Conservation (phyloP, 441 rosid species). For the Pelargonium citronellum region DNA sequence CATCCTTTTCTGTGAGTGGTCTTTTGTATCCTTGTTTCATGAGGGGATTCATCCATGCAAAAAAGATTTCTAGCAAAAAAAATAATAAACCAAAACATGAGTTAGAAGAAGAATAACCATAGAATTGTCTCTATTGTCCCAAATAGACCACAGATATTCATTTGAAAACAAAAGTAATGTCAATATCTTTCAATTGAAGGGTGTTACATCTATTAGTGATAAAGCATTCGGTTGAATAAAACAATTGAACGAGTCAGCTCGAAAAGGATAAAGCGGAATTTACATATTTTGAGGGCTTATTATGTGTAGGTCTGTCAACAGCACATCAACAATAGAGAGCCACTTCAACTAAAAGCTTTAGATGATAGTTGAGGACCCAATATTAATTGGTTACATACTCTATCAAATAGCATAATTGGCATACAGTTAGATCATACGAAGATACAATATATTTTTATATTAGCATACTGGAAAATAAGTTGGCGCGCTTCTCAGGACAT, state of each 20-base stretch:
- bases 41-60: conserved; percentile 87
- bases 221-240: too few relatives aligned
- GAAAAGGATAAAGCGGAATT: too few relatives aligned
- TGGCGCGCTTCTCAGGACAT: conserved; percentile 84
- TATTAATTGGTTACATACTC: background rate
- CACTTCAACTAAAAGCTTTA: background rate
- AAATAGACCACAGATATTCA: conserved; percentile 14
- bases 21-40: conserved; percentile 84
- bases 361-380: background rate
- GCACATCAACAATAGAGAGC: background rate
- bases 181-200: too few relatives aligned
- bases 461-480: conserved; percentile 76
- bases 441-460: too few relatives aligned
- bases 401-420: conserved; percentile 4
- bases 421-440: conserved; percentile 13
- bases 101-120: conserved; percentile 16
- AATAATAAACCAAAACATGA: conserved; percentile 13
- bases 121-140: conserved; percentile 1
- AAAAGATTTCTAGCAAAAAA: conserved; percentile 46
- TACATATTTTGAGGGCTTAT: too few relatives aligned
- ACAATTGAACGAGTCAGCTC: too few relatives aligned
- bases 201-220: too few relatives aligned
- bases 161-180: too few relatives aligned
- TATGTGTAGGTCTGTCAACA: background rate
- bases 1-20: conserved; percentile 90